Evolutionary conservation across 768 basidiomycete genomes (phyloP).

Genomic region (Leccinum variicolor): DNA sequence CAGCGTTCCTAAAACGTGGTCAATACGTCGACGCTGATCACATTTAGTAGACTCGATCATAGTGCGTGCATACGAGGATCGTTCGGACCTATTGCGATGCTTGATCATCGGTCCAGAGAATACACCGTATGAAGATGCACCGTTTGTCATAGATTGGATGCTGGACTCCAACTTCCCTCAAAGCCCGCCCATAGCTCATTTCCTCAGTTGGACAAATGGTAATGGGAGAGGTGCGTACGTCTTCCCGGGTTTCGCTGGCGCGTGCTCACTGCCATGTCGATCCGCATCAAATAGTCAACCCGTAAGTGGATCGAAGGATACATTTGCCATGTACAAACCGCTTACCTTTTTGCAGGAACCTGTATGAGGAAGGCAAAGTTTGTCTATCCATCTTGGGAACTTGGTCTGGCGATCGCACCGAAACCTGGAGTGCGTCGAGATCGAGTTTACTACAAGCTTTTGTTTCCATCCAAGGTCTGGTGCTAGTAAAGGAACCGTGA

Average conservation of each 20-base stretch:
- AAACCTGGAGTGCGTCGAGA: slow-evolving; percentile 81
- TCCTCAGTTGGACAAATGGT: slow-evolving; percentile 92
- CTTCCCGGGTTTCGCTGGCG: not conserved
- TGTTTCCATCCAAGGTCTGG: slow-evolving; percentile 91
- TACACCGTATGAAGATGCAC: slow-evolving; percentile 93
- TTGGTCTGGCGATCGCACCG: slow-evolving; percentile 85
- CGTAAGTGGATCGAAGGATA: slow-evolving; percentile 45
- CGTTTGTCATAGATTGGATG: slow-evolving; percentile 94
- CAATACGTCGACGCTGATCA: slow-evolving; percentile 5
- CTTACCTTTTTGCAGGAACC: slow-evolving; percentile 49
- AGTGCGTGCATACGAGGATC: slow-evolving; percentile 88
- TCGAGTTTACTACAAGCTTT: slow-evolving; percentile 90
- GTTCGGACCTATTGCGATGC: slow-evolving; percentile 80
- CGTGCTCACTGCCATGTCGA: not conserved
- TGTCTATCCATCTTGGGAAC: slow-evolving; percentile 90
- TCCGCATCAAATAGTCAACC: slow-evolving; percentile 48
- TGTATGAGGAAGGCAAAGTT: slow-evolving; percentile 95
- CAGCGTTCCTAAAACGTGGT: slow-evolving; percentile 2
- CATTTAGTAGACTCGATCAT: slow-evolving; percentile 67
- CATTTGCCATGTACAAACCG: not conserved
- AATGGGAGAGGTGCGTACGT: slow-evolving; percentile 60
- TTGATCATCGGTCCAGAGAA: slow-evolving; percentile 92
- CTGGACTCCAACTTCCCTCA: slow-evolving; percentile 81
- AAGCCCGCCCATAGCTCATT: slow-evolving; percentile 82
- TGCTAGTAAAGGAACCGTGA: slow-evolving; percentile 89